phyloP scores from a whole-genome alignment of 495 filamentous ascomycete species.

The Penicillium angulare region DNA sequence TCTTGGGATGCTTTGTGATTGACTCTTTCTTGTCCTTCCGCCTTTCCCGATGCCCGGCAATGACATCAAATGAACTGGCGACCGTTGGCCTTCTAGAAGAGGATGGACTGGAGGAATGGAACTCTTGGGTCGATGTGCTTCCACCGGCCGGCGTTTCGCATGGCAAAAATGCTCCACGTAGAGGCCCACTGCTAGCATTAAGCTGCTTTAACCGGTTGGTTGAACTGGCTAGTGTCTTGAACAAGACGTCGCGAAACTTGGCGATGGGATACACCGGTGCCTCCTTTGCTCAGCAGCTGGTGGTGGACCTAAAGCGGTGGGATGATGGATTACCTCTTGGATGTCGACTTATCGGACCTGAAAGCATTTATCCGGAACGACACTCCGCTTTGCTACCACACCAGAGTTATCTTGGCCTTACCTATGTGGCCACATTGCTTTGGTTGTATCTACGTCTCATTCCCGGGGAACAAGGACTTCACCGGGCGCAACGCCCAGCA shows the following conservation, averaged over 20 bases:
- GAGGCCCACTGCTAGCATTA: constrained; percentile 54
- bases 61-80: constrained; percentile 48
- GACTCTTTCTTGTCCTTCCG: constrained; percentile 63
- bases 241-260: constrained; percentile 39
- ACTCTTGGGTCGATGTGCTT: constrained; percentile 61
- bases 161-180: constrained; percentile 37
- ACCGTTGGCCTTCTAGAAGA: constrained; percentile 51
- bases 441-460: constrained; percentile 44
- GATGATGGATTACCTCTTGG: constrained; percentile 41
- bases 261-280: constrained; percentile 31
- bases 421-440: constrained; percentile 46
- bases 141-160: constrained; percentile 33
- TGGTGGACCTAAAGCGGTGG: constrained; percentile 41
- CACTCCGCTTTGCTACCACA: constrained; percentile 47
- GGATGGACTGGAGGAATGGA: constrained; percentile 71
- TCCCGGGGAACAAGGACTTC: constrained; percentile 31
- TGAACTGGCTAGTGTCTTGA: constrained; percentile 48
- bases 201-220: constrained; percentile 62
- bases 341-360: constrained; percentile 42
- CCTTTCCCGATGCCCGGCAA: constrained; percentile 50
- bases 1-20: constrained; percentile 63
- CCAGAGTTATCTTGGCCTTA: constrained; percentile 46
- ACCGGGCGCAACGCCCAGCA: constrained; percentile 37
- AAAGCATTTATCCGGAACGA: constrained; percentile 44
- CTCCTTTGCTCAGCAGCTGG: constrained; percentile 39